Base-by-base conservation (phyloP, 2,329 filamentous ascomycete genomes). In the Herpotrichia juniperi region DNA sequence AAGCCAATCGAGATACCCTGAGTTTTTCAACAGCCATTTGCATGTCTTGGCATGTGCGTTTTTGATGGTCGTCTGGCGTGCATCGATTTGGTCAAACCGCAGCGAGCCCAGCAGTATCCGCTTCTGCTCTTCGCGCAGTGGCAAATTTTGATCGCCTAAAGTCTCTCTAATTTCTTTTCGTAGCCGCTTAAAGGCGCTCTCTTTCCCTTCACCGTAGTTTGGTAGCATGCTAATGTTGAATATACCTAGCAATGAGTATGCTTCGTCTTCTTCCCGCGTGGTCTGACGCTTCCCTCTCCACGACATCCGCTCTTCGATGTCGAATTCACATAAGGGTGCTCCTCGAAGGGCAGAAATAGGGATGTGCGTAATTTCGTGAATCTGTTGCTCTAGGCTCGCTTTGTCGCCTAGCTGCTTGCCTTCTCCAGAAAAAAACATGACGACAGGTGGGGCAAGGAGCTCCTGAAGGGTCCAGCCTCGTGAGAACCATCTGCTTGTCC, bases 11-110 rank as follows among this genome's bases (percentile, higher is more conserved):
- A n/a, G n/a, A n/a, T n/a, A n/a, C n/a, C n/a, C n/a, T n/a, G n/a
- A n/a, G n/a, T n/a, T n/a, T n/a, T n/a, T n/a, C n/a, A n/a, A n/a
- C 0, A 81, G 61, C 78, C 78, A 81, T 49, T 63, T 58, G 53
- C 75, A 80, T 0, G 77, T 77, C 17, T 63, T 67, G 0, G 54
- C 51, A 50, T 78, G 63, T 0, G 76, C 76, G 0, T 61, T 54
- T 34, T 68, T 72, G 39, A 81, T 75, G 0, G 46, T 72, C 1
- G 56, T 58, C 11, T 74, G 67, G 0, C 75, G 74, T 30, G 69
- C 58, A 50, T 77, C 67, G 0, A 79, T 73, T 25, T 77, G 65
- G 0, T 71, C 60, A 14, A 78, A 80, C 17, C 53, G 48, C 0
- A 79, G 57, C 0, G 70, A 73, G 0, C 73, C 50, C 4, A 78